Percentiles rank a stretch among this genome's conserved stretches.
These are phyloP conservation scores for Plasmodium inui DNA, from an alignment of 169 alveolate genomes.

Conservation along the genomic window DNA sequence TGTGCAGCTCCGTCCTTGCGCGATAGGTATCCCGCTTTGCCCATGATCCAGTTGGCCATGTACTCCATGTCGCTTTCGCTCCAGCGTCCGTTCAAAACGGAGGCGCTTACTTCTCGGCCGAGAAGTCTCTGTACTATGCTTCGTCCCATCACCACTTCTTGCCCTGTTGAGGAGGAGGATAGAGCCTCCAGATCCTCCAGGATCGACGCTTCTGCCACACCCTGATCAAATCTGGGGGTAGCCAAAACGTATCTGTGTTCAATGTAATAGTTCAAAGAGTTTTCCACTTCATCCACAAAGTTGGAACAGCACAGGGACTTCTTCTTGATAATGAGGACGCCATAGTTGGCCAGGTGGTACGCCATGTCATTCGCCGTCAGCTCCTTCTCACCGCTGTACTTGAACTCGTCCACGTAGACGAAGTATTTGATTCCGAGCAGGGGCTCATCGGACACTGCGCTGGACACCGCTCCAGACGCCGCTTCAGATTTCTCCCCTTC, in stretches of 20 bases:
- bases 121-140: slow-evolving; percentile 36
- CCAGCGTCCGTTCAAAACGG: not conserved
- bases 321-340: slow-evolving; percentile 29
- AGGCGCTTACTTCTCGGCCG: not conserved
- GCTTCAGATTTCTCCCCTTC: no score
- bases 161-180: not conserved
- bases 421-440: slow-evolving; percentile 53
- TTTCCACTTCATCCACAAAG: slow-evolving; percentile 66
- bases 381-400: not conserved
- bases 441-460: not conserved
- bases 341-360: not conserved
- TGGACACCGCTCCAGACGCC: no score
- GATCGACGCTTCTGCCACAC: not conserved
- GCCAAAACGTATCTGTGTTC: slow-evolving; percentile 16
- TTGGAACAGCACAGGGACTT: slow-evolving; percentile 68
- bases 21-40: slow-evolving; percentile 19
- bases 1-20: not conserved
- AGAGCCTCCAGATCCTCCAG: not conserved
- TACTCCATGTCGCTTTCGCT: not conserved
- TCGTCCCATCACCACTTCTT: not conserved
- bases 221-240: not conserved
- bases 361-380: not conserved
- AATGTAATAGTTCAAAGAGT: slow-evolving; percentile 24
- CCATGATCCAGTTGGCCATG: slow-evolving; percentile 7
- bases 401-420: slow-evolving; percentile 48